A percentile compares a stretch with the other conserved stretches of the same genome.
phyloP scores from a whole-genome alignment of 371 early-diverging fungal genomes.

The Dinochytrium kinnereticum region DNA sequence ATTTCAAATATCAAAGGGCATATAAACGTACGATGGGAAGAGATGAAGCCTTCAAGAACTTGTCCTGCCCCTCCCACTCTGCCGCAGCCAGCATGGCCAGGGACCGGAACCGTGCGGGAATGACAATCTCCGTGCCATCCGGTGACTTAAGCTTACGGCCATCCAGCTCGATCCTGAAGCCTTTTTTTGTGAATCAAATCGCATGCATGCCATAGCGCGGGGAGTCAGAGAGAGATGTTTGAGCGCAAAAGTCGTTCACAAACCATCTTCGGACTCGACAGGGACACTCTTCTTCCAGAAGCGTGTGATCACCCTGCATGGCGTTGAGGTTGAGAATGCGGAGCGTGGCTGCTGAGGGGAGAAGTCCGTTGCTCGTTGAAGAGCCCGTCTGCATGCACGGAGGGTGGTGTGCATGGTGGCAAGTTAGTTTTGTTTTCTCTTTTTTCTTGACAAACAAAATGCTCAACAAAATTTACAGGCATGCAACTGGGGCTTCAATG shows the following conservation, averaged over 20 bases:
- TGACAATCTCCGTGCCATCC: slow-evolving; percentile 67
- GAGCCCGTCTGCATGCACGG: too few species aligned
- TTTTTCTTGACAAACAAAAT: too few species aligned
- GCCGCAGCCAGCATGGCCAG: slow-evolving; percentile 84
- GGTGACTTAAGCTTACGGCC: slow-evolving; percentile 84
- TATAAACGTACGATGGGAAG: slow-evolving; percentile 82
- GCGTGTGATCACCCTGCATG: slow-evolving; percentile 17
- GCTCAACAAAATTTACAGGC: too few species aligned
- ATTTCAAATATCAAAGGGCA: too few species aligned
- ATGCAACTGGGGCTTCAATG: too few species aligned
- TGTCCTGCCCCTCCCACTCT: slow-evolving; percentile 92
- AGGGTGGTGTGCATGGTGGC: too few species aligned
- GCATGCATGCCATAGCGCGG: neutral
- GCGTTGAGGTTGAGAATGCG: neutral
- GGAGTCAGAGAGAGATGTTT: too few species aligned
- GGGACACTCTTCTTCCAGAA: slow-evolving; percentile 41
- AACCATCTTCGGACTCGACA: slow-evolving; percentile 28
- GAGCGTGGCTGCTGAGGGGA: neutral
- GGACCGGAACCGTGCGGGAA: slow-evolving; percentile 62
- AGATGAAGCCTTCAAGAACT: slow-evolving; percentile 78
- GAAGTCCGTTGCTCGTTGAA: too few species aligned
- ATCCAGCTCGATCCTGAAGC: slow-evolving; percentile 74
- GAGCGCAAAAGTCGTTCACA: too few species aligned
- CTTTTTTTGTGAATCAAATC: slow-evolving; percentile 37
- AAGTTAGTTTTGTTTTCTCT: too few species aligned